phyloP scores from a whole-genome alignment of 139 green algal genomes.

The Auxenochlorella pyrenoidosa region DNA sequence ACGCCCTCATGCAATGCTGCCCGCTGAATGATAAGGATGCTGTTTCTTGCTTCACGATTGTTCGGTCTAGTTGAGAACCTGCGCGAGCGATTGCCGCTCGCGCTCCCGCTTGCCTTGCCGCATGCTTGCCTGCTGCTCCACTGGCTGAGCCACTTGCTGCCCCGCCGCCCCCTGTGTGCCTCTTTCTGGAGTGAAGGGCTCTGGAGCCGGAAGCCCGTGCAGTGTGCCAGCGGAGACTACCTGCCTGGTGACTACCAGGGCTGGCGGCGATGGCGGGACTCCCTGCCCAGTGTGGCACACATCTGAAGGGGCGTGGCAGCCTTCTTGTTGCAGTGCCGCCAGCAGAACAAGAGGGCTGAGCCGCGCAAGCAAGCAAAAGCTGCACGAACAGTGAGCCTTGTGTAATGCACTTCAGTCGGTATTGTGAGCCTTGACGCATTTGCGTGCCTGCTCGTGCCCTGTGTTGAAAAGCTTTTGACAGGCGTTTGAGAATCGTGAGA shows the following conservation, averaged over 20 bases:
- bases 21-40: too few species aligned
- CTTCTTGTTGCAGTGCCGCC: neutral
- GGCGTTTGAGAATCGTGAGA: too few species aligned
- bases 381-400: too few species aligned
- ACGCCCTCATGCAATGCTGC: too few species aligned
- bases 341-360: too few species aligned
- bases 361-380: too few species aligned
- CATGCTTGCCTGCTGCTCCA: neutral
- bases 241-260: constrained; percentile 47
- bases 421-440: too few species aligned
- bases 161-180: neutral
- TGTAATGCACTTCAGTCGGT: too few species aligned
- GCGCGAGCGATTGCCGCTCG: too few species aligned
- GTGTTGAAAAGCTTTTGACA: neutral
- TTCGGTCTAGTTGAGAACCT: too few species aligned
- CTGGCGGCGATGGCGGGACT: constrained; percentile 53
- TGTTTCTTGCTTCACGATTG: too few species aligned
- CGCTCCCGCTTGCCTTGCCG: neutral
- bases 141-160: neutral
- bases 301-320: neutral
- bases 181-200: constrained; percentile 9
- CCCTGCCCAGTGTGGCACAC: constrained; percentile 22
- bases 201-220: constrained; percentile 46
- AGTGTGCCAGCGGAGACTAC: constrained; percentile 49
- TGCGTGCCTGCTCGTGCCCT: neutral